Conservation (phyloP, 2,329 filamentous ascomycete species). For the Talaromyces sp. region DNA sequence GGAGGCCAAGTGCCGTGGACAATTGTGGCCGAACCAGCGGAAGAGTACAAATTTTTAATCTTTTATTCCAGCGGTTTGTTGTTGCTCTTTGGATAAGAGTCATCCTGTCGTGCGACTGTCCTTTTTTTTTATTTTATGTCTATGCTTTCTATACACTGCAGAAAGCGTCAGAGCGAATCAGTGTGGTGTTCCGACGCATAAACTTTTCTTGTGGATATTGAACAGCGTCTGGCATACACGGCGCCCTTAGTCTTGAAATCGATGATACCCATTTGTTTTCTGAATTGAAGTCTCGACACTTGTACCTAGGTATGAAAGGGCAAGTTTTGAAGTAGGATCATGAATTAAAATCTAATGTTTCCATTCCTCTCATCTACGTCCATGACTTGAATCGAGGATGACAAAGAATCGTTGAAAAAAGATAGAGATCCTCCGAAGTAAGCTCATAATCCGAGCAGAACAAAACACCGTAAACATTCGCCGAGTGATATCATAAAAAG, state of each 20-base stretch:
- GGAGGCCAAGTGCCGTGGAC: slow-evolving; percentile 42
- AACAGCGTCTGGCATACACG: not conserved
- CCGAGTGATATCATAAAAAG: slow-evolving; percentile 19
- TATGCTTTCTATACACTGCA: not conserved
- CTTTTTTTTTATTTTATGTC: not conserved
- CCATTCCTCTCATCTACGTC: not conserved
- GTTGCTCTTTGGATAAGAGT: too few species aligned
- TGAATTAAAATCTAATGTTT: slow-evolving; percentile 4
- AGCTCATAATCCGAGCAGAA: not conserved
- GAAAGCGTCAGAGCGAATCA: not conserved
- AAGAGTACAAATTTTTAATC: slow-evolving; percentile 29
- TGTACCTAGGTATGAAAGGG: not conserved
- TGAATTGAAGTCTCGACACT: not conserved
- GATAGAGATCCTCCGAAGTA: not conserved
- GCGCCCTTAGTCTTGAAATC: not conserved
- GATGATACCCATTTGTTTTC: not conserved
- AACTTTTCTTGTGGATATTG: not conserved
- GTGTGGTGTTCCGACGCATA: not conserved
- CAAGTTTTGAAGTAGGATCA: not conserved
- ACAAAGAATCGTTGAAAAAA: not conserved
- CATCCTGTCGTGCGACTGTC: too few species aligned
- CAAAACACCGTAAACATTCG: slow-evolving; percentile 12
- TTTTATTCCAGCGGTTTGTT: not conserved
- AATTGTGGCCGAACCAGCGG: slow-evolving; percentile 42
- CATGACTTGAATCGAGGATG: not conserved